Percentiles rank a stretch among this genome's conserved stretches.
These are phyloP conservation scores for Ceriops decandra DNA, from an alignment of 345 rosid genomes.

Conservation along the genomic window DNA sequence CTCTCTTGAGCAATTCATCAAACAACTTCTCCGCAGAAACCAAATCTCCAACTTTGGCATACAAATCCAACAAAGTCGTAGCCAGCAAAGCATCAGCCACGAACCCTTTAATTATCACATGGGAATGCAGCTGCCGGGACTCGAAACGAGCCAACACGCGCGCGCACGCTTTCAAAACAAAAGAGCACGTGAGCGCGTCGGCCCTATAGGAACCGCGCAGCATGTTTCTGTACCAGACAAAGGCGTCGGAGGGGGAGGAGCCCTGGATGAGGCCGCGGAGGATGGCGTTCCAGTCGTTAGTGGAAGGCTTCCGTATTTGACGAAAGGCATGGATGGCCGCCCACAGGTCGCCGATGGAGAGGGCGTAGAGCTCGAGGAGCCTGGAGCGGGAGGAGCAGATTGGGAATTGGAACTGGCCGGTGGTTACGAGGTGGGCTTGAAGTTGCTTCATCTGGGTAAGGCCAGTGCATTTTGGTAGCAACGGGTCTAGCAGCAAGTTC, in stretches of 20 bases:
- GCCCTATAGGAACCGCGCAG: constrained; percentile 33
- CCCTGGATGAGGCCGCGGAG: constrained; percentile 65
- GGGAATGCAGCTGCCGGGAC: constrained; percentile 55
- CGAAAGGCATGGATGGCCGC: constrained; percentile 48
- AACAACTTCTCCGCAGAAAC: constrained; percentile 51
- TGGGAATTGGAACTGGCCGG: constrained; percentile 46
- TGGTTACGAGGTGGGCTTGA: constrained; percentile 58
- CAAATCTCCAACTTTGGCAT: constrained; percentile 60
- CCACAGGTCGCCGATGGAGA: constrained; percentile 56
- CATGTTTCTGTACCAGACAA: constrained; percentile 58
- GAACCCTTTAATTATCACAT: constrained; percentile 50
- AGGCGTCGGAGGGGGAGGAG: constrained; percentile 47
- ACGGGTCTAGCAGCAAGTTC: constrained; percentile 33
- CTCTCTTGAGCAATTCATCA: constrained; percentile 66
- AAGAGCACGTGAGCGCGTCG: constrained; percentile 84
- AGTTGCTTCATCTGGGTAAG: constrained; percentile 56
- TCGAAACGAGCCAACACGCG: constrained; percentile 49
- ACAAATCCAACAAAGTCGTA: constrained; percentile 69
- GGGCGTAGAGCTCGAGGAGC: constrained; percentile 67
- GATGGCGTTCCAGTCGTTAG: constrained; percentile 86
- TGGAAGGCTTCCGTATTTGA: constrained; percentile 47
- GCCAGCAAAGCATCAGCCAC: constrained; percentile 60
- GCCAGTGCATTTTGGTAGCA: constrained; percentile 40
- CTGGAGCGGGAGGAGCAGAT: constrained; percentile 52
- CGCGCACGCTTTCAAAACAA: constrained; percentile 76